These are phyloP conservation scores for Syzygium aromaticum DNA, from an alignment of 345 rosid species.

Conservation along the genomic window DNA sequence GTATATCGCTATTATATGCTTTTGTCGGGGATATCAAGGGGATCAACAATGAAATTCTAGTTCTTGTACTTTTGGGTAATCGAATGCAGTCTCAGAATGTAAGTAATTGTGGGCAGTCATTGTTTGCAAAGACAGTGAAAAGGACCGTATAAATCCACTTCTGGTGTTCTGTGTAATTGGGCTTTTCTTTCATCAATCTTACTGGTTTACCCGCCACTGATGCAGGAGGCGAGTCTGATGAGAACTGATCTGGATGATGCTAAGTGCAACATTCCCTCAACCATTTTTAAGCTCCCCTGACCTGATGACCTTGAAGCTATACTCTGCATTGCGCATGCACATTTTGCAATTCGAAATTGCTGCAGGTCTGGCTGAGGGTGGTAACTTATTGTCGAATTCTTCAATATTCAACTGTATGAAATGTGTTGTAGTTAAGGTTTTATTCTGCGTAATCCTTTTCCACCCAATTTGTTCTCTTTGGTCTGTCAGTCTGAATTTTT, in stretches of 20 bases:
- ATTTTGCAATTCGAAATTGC: background rate
- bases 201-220: background rate
- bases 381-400: background rate
- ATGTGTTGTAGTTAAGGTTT: background rate
- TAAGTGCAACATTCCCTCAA: background rate
- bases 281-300: background rate
- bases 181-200: background rate
- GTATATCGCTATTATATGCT: background rate
- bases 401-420: background rate
- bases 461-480: background rate
- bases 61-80: background rate
- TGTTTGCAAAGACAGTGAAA: background rate
- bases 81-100: background rate
- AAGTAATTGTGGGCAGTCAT: background rate
- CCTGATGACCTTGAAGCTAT: background rate
- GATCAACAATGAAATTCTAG: background rate
- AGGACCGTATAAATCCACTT: background rate
- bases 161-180: background rate
- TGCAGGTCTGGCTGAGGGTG: background rate
- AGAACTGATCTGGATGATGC: background rate
- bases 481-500: background rate
- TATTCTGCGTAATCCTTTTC: background rate
- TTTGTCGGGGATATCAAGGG: background rate
- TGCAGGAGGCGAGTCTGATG: background rate
- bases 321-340: background rate